Percentiles rank a stretch among this genome's conserved stretches.
Conservation (phyloP, 176 grass and related monocot genomes). For the Pontederia paniculata region DNA sequence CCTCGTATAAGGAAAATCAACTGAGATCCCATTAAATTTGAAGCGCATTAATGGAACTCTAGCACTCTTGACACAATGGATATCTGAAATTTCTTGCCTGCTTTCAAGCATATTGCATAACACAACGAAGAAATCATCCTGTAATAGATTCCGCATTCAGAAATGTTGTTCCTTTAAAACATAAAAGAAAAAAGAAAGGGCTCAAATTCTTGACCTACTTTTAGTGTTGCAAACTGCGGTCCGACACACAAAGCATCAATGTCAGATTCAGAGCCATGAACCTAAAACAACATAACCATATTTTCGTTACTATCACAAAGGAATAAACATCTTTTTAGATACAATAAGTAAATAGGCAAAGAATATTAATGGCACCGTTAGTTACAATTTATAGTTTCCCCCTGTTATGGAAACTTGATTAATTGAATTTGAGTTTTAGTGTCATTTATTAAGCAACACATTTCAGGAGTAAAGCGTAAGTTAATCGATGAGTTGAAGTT, state of each 20-base stretch:
- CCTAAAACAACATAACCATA: slow-evolving; percentile 16
- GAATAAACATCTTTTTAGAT: neutral
- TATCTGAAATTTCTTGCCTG: slow-evolving; percentile 37
- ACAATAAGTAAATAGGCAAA: neutral
- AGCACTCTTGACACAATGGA: slow-evolving; percentile 41
- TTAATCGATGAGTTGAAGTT: no score
- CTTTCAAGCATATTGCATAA: slow-evolving; percentile 39
- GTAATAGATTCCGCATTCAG: neutral
- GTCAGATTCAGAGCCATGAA: slow-evolving; percentile 65
- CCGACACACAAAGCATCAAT: slow-evolving; percentile 61
- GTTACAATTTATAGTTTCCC: no score
- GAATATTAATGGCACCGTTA: no score
- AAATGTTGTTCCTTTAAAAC: neutral
- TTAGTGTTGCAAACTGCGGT: slow-evolving; percentile 42
- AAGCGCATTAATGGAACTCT: slow-evolving; percentile 70
- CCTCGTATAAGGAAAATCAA: slow-evolving; percentile 53
- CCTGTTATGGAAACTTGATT: no score
- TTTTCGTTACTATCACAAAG: neutral
- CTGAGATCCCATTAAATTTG: slow-evolving; percentile 36
- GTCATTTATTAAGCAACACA: no score
- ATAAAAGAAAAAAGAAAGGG: no score
- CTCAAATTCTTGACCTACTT: slow-evolving; percentile 32
- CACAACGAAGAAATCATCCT: slow-evolving; percentile 60
- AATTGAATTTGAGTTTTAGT: no score
- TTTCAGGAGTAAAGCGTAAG: no score